Evolutionary conservation across 495 filamentous ascomycete species (phyloP).

Genomic region (Cryomyces minteri): DNA sequence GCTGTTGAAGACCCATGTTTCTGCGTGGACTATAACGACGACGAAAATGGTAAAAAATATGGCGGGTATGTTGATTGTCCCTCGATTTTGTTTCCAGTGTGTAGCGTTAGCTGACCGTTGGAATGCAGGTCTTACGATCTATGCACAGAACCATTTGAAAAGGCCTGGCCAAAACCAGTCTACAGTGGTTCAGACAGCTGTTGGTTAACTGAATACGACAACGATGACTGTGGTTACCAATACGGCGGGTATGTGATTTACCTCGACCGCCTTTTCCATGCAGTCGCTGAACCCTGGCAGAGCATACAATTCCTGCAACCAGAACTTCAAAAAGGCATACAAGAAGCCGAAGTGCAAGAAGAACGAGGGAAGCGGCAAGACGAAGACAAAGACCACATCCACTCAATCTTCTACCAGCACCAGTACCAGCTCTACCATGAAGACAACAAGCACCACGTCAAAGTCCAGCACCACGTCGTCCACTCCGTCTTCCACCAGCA

Average conservation of each 20-base stretch:
- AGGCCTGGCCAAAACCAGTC: background rate
- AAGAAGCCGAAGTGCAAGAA: background rate
- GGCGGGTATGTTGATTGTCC: background rate
- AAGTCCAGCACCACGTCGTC: too few species aligned
- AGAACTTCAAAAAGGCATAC: background rate
- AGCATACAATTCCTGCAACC: background rate
- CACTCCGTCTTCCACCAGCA: too few species aligned
- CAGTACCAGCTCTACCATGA: too few species aligned
- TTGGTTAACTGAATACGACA: background rate
- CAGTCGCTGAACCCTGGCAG: background rate
- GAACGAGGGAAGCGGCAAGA: background rate
- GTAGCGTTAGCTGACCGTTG: background rate
- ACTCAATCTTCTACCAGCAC: too few species aligned
- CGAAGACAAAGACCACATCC: background rate
- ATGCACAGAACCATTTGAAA: background rate
- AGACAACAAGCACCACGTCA: too few species aligned
- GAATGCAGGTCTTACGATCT: background rate
- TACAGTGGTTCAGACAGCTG: background rate
- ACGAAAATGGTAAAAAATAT: background rate
- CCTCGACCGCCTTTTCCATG: background rate
- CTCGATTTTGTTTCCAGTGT: background rate
- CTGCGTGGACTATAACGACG: background rate
- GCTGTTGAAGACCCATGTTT: background rate
- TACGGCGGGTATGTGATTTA: background rate
- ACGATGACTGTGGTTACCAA: background rate